phyloP scores from a whole-genome alignment of 768 basidiomycete genomes.

The Pulveroboletus sp. region DNA sequence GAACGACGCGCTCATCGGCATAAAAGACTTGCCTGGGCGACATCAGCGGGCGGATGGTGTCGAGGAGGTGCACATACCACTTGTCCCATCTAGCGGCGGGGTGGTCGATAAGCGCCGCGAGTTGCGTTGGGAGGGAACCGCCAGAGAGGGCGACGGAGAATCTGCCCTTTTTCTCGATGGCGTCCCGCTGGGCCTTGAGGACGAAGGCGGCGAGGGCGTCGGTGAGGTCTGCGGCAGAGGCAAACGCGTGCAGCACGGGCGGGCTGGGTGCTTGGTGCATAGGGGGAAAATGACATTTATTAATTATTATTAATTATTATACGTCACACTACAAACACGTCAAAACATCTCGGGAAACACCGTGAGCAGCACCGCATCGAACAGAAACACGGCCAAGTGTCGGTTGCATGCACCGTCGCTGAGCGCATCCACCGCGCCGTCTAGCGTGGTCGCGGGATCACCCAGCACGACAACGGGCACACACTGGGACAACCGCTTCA shows the following conservation, averaged over 20 bases:
- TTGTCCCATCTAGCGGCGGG: constrained; percentile 85
- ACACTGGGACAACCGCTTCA: constrained; percentile 36
- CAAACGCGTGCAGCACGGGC: constrained; percentile 74
- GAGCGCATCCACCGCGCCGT: constrained; percentile 58
- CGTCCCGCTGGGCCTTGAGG: constrained; percentile 82
- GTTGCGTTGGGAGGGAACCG: constrained; percentile 83
- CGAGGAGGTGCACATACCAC: constrained; percentile 58
- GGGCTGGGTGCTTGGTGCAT: constrained; percentile 57
- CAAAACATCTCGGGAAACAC: constrained; percentile 74
- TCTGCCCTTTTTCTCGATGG: constrained; percentile 82
- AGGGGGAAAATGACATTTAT: constrained; percentile 10
- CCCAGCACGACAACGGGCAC: constrained; percentile 50
- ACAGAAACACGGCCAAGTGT: constrained; percentile 69
- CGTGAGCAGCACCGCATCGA: constrained; percentile 68
- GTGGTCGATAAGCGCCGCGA: constrained; percentile 65
- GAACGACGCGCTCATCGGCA: constrained; percentile 93
- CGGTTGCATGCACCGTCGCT: constrained; percentile 68
- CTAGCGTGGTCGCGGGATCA: constrained; percentile 46
- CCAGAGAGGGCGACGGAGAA: constrained; percentile 96
- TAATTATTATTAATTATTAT: background rate
- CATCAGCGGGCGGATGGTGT: background rate
- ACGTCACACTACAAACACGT: constrained; percentile 28
- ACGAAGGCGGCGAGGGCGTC: constrained; percentile 77
- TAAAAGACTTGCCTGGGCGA: constrained; percentile 90
- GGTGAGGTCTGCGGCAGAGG: constrained; percentile 51